Conservation (phyloP, 106 monocot genomes). For the Acorus calamus region DNA sequence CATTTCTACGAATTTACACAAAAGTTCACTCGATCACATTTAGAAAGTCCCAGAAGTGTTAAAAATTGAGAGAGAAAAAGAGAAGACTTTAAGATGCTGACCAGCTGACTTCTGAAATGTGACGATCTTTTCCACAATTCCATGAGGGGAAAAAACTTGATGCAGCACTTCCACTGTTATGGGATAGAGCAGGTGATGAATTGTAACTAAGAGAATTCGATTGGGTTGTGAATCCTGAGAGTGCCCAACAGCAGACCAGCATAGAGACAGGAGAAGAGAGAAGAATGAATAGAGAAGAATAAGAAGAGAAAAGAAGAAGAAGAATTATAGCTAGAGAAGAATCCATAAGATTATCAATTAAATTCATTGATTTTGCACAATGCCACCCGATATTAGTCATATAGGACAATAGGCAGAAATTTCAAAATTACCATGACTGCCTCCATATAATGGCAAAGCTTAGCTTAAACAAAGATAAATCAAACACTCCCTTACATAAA, state of each 20-base stretch:
- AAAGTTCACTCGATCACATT: too few relatives aligned
- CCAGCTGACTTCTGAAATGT: constrained; percentile 92
- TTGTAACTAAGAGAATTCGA: constrained; percentile 82
- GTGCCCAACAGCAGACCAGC: constrained; percentile 31
- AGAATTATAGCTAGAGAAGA: constrained; percentile 18
- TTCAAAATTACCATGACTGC: too few relatives aligned
- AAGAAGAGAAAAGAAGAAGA: constrained; percentile 31
- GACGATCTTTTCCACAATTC: constrained; percentile 89
- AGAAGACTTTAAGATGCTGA: constrained; percentile 42
- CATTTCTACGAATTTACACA: too few relatives aligned
- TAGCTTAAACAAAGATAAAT: too few relatives aligned
- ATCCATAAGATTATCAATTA: constrained; percentile 1
- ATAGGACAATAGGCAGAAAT: too few relatives aligned
- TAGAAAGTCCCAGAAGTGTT: too few relatives aligned
- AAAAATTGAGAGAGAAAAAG: not conserved
- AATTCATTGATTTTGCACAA: not conserved
- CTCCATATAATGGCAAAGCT: too few relatives aligned
- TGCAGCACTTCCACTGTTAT: constrained; percentile 91
- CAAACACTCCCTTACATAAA: too few relatives aligned
- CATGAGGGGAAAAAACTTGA: constrained; percentile 87
- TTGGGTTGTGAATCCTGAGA: constrained; percentile 79
- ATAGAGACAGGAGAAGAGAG: constrained; percentile 36
- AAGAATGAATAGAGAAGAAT: constrained; percentile 52
- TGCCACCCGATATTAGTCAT: too few relatives aligned
- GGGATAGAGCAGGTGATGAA: constrained; percentile 86